Evolutionary conservation across 2,329 filamentous ascomycete species (phyloP).

Genomic region (Aspergillus sp.): DNA sequence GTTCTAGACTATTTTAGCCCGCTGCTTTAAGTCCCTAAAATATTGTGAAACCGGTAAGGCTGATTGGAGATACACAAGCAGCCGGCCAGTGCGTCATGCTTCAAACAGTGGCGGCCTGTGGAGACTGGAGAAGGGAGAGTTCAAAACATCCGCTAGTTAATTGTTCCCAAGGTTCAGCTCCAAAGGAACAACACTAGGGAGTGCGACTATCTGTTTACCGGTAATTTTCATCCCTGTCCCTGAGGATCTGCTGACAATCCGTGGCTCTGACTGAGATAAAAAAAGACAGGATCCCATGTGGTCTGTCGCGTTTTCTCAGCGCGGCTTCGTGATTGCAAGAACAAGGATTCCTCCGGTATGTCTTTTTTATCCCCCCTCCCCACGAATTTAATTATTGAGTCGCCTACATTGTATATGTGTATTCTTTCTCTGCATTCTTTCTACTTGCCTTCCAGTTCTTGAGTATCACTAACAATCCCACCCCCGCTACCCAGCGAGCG

Average conservation of each 20-base stretch:
- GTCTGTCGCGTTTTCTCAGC: slow-evolving; percentile 19
- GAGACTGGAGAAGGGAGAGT: slow-evolving; percentile 32
- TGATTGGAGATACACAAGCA: slow-evolving; percentile 33
- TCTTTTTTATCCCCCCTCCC: slow-evolving; percentile 13
- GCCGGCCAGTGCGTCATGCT: slow-evolving; percentile 36
- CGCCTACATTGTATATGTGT: background rate
- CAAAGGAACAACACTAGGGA: slow-evolving; percentile 14
- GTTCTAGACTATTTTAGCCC: background rate
- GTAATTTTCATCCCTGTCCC: background rate
- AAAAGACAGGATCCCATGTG: slow-evolving; percentile 20
- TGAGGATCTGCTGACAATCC: background rate
- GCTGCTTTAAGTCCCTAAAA: background rate
- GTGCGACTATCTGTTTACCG: background rate
- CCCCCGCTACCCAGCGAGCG: slow-evolving; percentile 14
- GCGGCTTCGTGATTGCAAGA: slow-evolving; percentile 24
- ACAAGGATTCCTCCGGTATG: slow-evolving; percentile 28
- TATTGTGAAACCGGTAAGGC: slow-evolving; percentile 26
- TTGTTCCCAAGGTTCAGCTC: slow-evolving; percentile 14
- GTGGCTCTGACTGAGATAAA: background rate
- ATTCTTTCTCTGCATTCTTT: background rate
- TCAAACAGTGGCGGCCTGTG: slow-evolving; percentile 28
- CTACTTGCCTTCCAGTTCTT: slow-evolving; percentile 4
- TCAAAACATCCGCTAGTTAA: slow-evolving; percentile 32
- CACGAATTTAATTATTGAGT: background rate
- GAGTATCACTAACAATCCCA: slow-evolving; percentile 14